These are phyloP conservation scores for Chaetomiaceae sp. DNA, from an alignment of 2,329 filamentous ascomycete species.

Conservation along the genomic window DNA sequence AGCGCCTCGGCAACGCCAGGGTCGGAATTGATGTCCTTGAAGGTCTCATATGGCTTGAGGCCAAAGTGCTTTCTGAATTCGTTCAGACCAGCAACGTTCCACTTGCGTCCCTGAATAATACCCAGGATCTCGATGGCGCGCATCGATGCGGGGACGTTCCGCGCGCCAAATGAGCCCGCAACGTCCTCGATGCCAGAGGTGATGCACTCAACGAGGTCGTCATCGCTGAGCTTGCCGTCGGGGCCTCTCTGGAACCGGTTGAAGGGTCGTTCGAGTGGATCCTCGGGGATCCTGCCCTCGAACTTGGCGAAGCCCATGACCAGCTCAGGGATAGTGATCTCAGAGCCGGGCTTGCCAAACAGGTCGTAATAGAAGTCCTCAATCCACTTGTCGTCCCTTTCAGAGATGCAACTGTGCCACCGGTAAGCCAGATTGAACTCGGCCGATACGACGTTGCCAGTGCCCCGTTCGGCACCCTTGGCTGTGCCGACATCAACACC, in stretches of 20 bases:
- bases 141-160: slow-evolving; percentile 69
- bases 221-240: slow-evolving; percentile 68
- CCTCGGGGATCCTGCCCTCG: slow-evolving; percentile 54
- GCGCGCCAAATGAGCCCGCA: slow-evolving; percentile 68
- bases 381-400: slow-evolving; percentile 76
- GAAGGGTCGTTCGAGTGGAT: slow-evolving; percentile 67
- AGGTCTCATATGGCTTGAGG: slow-evolving; percentile 68
- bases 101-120: slow-evolving; percentile 70
- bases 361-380: slow-evolving; percentile 61
- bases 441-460: slow-evolving; percentile 77
- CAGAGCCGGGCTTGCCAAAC: slow-evolving; percentile 54
- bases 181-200: slow-evolving; percentile 67
- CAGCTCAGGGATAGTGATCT: slow-evolving; percentile 57
- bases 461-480: slow-evolving; percentile 60
- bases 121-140: slow-evolving; percentile 74
- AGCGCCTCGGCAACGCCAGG: slow-evolving; percentile 63
- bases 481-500: slow-evolving; percentile 50
- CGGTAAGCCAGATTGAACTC: slow-evolving; percentile 88
- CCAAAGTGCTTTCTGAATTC: slow-evolving; percentile 82
- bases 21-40: slow-evolving; percentile 80
- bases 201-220: slow-evolving; percentile 69
- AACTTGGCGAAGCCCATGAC: slow-evolving; percentile 58
- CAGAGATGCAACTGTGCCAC: slow-evolving; percentile 76
- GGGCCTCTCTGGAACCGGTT: slow-evolving; percentile 57
- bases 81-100: slow-evolving; percentile 75